These are phyloP conservation scores for Vitis hybrid DNA, from an alignment of 177 flowering plant species.

Conservation along the genomic window DNA sequence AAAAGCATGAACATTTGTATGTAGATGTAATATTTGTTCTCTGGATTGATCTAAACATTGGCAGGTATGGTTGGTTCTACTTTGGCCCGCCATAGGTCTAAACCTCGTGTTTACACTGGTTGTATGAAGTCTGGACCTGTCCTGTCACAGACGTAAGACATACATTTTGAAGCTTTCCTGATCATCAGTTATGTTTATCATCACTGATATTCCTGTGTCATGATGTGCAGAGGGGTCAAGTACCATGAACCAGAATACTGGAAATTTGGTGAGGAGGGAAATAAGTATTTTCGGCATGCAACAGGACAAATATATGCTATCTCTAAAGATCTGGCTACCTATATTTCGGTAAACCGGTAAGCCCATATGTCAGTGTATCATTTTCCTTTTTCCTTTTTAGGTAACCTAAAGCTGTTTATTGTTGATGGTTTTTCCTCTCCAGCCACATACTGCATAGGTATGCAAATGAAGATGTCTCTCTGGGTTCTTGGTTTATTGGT, in stretches of 20 bases:
- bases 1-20: slow-evolving; percentile 1
- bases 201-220: slow-evolving; percentile 2
- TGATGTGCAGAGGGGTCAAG: slow-evolving; percentile 56
- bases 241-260: slow-evolving; percentile 87
- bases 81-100: slow-evolving; percentile 79
- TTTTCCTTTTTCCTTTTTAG: slow-evolving; percentile 1
- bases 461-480: slow-evolving; percentile 90
- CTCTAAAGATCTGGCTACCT: slow-evolving; percentile 87
- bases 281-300: slow-evolving; percentile 89
- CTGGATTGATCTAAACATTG: slow-evolving; percentile 7
- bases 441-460: slow-evolving; percentile 74
- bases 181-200: neutral
- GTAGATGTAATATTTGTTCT: neutral
- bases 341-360: slow-evolving; percentile 74
- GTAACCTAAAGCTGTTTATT: neutral
- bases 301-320: slow-evolving; percentile 87
- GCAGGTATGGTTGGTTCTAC: slow-evolving; percentile 79
- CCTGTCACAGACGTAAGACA: slow-evolving; percentile 68
- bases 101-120: slow-evolving; percentile 81
- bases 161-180: neutral
- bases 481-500: slow-evolving; percentile 91
- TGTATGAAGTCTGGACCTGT: slow-evolving; percentile 99
- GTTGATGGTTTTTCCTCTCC: slow-evolving; percentile 11
- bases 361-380: neutral
- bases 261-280: slow-evolving; percentile 96